A percentile compares a stretch with the other conserved stretches of the same genome.
These are phyloP conservation scores for Aspergillus sp. DNA, from an alignment of 2,329 filamentous ascomycete species.

Conservation along the genomic window DNA sequence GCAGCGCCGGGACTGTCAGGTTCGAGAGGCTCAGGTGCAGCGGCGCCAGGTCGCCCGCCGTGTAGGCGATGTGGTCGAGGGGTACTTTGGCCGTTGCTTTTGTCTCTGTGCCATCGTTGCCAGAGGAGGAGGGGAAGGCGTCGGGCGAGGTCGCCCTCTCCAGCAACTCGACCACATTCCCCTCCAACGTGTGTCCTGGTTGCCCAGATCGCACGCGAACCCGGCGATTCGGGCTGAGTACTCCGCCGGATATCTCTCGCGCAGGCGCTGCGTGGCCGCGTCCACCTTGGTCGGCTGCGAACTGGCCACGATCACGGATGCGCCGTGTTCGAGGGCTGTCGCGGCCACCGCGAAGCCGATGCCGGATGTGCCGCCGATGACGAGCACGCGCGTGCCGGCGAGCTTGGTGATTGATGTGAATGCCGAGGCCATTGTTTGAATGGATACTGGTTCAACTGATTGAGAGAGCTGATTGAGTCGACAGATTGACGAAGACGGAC, in stretches of 20 bases:
- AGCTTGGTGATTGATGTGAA: slow-evolving; percentile 35
- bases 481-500: too few relatives aligned
- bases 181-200: slow-evolving; percentile 35
- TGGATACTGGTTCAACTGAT: too few relatives aligned
- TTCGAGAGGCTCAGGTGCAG: slow-evolving; percentile 20
- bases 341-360: slow-evolving; percentile 46
- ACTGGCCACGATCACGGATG: slow-evolving; percentile 40
- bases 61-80: slow-evolving; percentile 45
- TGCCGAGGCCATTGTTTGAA: too few relatives aligned
- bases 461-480: too few relatives aligned
- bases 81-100: slow-evolving; percentile 6
- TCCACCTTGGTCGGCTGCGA: slow-evolving; percentile 34
- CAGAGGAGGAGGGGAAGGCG: slow-evolving; percentile 5
- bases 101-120: too few relatives aligned
- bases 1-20: slow-evolving; percentile 8
- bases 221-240: slow-evolving; percentile 28
- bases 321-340: slow-evolving; percentile 41
- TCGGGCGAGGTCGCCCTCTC: slow-evolving; percentile 20
- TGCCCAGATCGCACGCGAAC: slow-evolving; percentile 36
- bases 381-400: slow-evolving; percentile 35
- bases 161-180: slow-evolving; percentile 36
- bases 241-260: slow-evolving; percentile 32
- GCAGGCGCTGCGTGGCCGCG: slow-evolving; percentile 31
- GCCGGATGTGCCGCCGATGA: slow-evolving; percentile 45
- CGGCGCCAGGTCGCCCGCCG: slow-evolving; percentile 36